phyloP scores from a whole-genome alignment of 805 yeast species.

The Kodamaea hsintzibuensis region DNA sequence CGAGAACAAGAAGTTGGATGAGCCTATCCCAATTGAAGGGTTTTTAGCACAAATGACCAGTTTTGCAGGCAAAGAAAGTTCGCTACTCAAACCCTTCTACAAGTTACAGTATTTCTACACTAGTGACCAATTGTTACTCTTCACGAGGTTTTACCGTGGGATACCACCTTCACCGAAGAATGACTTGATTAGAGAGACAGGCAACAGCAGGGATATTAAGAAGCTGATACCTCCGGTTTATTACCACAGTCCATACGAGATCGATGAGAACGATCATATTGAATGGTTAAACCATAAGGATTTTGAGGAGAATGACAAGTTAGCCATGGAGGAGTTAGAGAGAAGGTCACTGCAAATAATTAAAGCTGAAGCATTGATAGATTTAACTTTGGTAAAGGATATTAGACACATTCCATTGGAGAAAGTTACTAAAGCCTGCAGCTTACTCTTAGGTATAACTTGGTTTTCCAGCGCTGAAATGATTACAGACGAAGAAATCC shows the following conservation, averaged over 20 bases:
- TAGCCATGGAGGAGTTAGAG: slow-evolving; percentile 65
- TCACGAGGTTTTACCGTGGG: slow-evolving; percentile 53
- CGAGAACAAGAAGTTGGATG: slow-evolving; percentile 26
- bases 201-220: neutral
- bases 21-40: slow-evolving; percentile 83
- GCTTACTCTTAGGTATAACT: slow-evolving; percentile 24
- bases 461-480: slow-evolving; percentile 31
- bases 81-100: slow-evolving; percentile 43
- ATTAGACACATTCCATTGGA: slow-evolving; percentile 34
- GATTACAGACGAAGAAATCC: slow-evolving; percentile 28
- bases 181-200: slow-evolving; percentile 12
- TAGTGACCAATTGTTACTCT: slow-evolving; percentile 59
- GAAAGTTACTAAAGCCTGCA: slow-evolving; percentile 24
- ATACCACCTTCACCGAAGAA: slow-evolving; percentile 59
- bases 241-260: slow-evolving; percentile 54
- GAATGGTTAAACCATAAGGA: slow-evolving; percentile 57
- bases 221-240: slow-evolving; percentile 29
- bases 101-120: slow-evolving; percentile 66
- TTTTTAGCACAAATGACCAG: slow-evolving; percentile 61
- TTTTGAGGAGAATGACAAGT: slow-evolving; percentile 50
- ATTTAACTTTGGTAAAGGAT: slow-evolving; percentile 50
- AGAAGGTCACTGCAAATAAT: slow-evolving; percentile 58
- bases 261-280: slow-evolving; percentile 53
- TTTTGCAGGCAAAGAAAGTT: slow-evolving; percentile 44
- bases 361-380: slow-evolving; percentile 61